Conservation (phyloP, 164 flowering plant species). For the Berberis vulgaris region DNA sequence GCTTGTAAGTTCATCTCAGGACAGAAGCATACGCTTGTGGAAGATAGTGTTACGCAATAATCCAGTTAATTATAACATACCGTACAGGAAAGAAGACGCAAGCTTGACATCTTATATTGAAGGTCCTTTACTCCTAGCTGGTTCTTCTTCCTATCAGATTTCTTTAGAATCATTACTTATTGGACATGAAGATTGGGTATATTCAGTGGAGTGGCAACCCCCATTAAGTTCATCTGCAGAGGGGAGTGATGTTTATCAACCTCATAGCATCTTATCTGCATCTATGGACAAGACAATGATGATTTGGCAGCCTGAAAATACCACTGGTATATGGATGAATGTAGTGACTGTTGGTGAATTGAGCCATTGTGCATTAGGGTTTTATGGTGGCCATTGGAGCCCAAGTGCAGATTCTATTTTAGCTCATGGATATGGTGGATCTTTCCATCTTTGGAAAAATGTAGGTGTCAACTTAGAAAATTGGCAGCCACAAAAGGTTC, state of each 20-base stretch:
- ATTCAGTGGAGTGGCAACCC: slow-evolving; percentile 95
- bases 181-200: slow-evolving; percentile 99
- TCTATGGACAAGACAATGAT: slow-evolving; percentile 99
- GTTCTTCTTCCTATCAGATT: slow-evolving; percentile 63
- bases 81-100: slow-evolving; percentile 35
- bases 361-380: slow-evolving; percentile 95
- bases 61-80: slow-evolving; percentile 14
- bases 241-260: slow-evolving; percentile 39
- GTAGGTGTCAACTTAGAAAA: slow-evolving; percentile 53
- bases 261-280: slow-evolving; percentile 83
- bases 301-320: slow-evolving; percentile 96
- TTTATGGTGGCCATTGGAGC: slow-evolving; percentile 97
- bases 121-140: slow-evolving; percentile 68
- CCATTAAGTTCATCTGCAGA: slow-evolving; percentile 35
- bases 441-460: slow-evolving; percentile 93
- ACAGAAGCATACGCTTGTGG: slow-evolving; percentile 93
- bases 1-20: slow-evolving; percentile 95
- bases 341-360: slow-evolving; percentile 93
- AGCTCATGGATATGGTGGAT: slow-evolving; percentile 96
- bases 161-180: slow-evolving; percentile 86
- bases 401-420: slow-evolving; percentile 66
- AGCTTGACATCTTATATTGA: slow-evolving; percentile 75
- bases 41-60: slow-evolving; percentile 39
- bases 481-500: slow-evolving; percentile 92
- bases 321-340: slow-evolving; percentile 96